Conservation (phyloP, 179 eudicot species). For the Amaranthus tricolor region DNA sequence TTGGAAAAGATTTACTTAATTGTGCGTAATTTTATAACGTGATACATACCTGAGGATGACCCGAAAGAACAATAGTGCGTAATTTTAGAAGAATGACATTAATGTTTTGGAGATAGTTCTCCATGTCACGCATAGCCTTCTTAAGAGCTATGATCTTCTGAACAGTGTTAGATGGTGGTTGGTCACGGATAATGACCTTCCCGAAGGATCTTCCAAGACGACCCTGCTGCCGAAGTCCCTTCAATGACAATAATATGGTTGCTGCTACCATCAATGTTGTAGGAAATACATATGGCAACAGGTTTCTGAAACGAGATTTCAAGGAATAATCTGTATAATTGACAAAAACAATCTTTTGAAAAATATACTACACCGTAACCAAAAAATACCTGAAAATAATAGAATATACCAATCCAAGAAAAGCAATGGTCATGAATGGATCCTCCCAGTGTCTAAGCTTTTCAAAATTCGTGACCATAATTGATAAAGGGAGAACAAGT, state of each 20-base stretch:
- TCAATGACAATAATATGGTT: conserved; percentile 59
- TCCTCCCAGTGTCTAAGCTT: conserved; percentile 87
- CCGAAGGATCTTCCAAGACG: conserved; percentile 89
- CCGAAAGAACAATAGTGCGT: conserved; percentile 72
- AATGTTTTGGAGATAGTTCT: conserved; percentile 67
- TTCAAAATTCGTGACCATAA: conserved; percentile 50
- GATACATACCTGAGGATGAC: conserved; percentile 82
- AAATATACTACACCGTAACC: neutral
- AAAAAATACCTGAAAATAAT: conserved; percentile 59
- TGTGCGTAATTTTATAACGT: no score
- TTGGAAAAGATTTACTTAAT: no score
- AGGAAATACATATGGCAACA: conserved; percentile 69
- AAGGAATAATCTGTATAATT: conserved; percentile 11
- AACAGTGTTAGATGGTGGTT: conserved; percentile 90
- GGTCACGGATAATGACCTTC: conserved; percentile 73
- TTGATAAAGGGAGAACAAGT: conserved; percentile 66
- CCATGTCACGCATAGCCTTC: conserved; percentile 85
- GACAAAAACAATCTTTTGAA: neutral
- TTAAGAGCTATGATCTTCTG: conserved; percentile 85
- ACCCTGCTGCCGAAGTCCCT: conserved; percentile 82
- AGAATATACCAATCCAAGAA: conserved; percentile 64
- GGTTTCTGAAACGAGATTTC: conserved; percentile 47
- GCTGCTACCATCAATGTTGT: conserved; percentile 57
- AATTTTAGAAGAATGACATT: conserved; percentile 73
- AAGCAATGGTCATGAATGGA: conserved; percentile 65